phyloP scores from a whole-genome alignment of 1,139 yeast genomes.

The Blastobotrys malaysiensis region DNA sequence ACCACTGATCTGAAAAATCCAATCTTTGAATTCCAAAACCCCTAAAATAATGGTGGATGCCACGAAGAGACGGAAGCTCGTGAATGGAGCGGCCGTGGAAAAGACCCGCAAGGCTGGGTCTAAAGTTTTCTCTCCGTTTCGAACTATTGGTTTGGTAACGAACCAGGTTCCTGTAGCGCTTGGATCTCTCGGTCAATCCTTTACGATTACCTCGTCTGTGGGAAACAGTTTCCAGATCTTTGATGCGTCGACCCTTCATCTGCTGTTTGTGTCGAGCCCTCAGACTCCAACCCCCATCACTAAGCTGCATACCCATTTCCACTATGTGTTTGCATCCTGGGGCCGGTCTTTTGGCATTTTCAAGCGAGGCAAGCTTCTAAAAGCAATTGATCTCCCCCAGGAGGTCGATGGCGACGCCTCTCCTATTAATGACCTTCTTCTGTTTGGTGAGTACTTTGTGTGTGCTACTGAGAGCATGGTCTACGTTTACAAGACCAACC shows the following conservation, averaged over 20 bases:
- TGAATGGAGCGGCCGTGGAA: slow-evolving; percentile 18
- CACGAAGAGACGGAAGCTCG: slow-evolving; percentile 7
- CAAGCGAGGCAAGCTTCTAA: slow-evolving; percentile 74
- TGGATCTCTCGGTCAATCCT: slow-evolving; percentile 83
- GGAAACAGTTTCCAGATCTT: slow-evolving; percentile 89
- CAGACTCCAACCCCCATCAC: slow-evolving; percentile 70
- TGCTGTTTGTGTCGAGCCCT: slow-evolving; percentile 78
- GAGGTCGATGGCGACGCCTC: slow-evolving; percentile 33
- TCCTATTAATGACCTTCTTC: slow-evolving; percentile 46
- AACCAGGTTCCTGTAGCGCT: slow-evolving; percentile 81
- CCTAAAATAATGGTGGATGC: not conserved
- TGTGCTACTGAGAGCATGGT: slow-evolving; percentile 53
- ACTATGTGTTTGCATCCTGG: slow-evolving; percentile 75
- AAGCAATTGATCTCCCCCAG: slow-evolving; percentile 40
- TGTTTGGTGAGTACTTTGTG: slow-evolving; percentile 78
- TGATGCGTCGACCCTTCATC: slow-evolving; percentile 82
- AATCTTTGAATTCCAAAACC: not conserved
- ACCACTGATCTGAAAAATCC: not conserved
- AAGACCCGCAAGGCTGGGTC: slow-evolving; percentile 8
- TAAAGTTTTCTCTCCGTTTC: slow-evolving; percentile 43
- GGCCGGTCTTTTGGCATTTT: slow-evolving; percentile 69
- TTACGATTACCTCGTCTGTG: slow-evolving; percentile 82
- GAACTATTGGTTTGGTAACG: slow-evolving; percentile 42
- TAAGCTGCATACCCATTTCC: slow-evolving; percentile 74
- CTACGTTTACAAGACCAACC: slow-evolving; percentile 56